Evolutionary conservation across 768 basidiomycete genomes (phyloP).

Genomic region (Butyriboletus loyo): DNA sequence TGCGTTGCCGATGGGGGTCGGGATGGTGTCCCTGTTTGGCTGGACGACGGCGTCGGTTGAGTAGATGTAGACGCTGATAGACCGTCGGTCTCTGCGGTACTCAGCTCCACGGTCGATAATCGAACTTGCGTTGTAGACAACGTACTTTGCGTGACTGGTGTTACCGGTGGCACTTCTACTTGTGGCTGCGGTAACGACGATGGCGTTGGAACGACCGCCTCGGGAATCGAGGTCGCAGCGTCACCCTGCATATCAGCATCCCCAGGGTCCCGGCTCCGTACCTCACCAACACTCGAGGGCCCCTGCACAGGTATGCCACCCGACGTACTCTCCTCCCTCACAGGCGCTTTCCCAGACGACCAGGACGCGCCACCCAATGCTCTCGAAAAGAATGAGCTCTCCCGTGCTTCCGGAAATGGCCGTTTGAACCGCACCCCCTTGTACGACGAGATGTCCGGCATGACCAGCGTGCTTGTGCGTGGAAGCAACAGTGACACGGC

Average conservation of each 20-base stretch:
- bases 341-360: not conserved
- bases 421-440: conserved; percentile 22
- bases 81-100: not conserved
- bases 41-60: not conserved
- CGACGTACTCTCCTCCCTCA: not conserved
- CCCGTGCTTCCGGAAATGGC: conserved; percentile 1
- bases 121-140: not conserved
- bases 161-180: not conserved
- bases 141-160: not conserved
- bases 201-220: not conserved
- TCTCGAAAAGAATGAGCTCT: conserved; percentile 26
- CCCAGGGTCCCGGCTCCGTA: not conserved
- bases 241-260: conserved; percentile 9
- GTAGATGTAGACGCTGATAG: not conserved
- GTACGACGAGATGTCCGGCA: conserved; percentile 27
- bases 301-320: not conserved
- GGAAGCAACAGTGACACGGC: not conserved
- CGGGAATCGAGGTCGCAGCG: not conserved
- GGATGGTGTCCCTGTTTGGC: not conserved
- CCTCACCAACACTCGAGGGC: not conserved
- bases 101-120: not conserved
- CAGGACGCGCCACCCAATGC: conserved; percentile 7
- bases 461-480: not conserved
- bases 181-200: not conserved
- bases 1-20: conserved; percentile 1